Evolutionary conservation across 2,329 filamentous ascomycete genomes (phyloP).

Genomic region (Escovopsis sp.): DNA sequence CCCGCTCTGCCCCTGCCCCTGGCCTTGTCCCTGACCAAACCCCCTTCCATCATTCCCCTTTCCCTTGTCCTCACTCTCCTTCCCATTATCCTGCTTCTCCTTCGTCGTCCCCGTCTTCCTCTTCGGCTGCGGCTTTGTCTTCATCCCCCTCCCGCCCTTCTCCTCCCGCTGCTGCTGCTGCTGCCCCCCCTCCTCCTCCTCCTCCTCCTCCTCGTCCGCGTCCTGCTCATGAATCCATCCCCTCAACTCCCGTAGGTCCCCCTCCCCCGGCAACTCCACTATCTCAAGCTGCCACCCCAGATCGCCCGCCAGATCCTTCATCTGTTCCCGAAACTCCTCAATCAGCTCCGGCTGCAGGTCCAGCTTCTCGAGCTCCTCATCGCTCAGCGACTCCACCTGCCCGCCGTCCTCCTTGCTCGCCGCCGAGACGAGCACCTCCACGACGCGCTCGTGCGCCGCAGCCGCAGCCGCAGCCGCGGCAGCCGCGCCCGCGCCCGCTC

Average conservation of each 20-base stretch:
- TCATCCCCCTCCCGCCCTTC: constrained; percentile 64
- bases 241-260: constrained; percentile 44
- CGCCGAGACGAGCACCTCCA: constrained; percentile 30
- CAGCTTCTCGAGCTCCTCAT: constrained; percentile 52
- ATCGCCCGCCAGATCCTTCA: constrained; percentile 54
- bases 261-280: constrained; percentile 47
- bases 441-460: constrained; percentile 5
- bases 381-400: constrained; percentile 41
- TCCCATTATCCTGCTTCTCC: constrained; percentile 8
- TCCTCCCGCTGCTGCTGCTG: constrained; percentile 54
- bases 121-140: constrained; percentile 52
- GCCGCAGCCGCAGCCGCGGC: not conserved
- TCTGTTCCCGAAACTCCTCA: constrained; percentile 50
- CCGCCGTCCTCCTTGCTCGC: constrained; percentile 42
- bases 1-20: too few species aligned
- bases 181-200: constrained; percentile 25
- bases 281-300: constrained; percentile 70
- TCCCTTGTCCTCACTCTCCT: constrained; percentile 5
- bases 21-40: too few species aligned
- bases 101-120: constrained; percentile 34
- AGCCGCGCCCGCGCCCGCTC: not conserved
- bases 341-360: constrained; percentile 52
- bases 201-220: constrained; percentile 10
- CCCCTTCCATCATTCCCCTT: not conserved
- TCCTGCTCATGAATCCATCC: constrained; percentile 51